Percentiles rank a stretch among this genome's conserved stretches.
These are phyloP conservation scores for Lactarius pseudohatsudake DNA, from an alignment of 768 basidiomycete genomes.

Conservation along the genomic window DNA sequence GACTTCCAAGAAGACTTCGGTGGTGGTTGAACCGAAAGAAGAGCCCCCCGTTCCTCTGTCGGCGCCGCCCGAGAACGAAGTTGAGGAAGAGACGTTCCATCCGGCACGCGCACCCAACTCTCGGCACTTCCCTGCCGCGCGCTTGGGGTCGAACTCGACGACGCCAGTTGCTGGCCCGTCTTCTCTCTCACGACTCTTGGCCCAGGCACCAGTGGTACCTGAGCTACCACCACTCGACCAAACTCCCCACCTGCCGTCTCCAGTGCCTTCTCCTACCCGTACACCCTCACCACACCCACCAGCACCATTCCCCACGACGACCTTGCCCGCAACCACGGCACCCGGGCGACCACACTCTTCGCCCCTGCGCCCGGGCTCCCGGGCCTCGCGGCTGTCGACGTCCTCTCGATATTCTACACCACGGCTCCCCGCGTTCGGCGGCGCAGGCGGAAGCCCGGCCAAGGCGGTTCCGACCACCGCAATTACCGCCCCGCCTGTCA, in stretches of 20 bases:
- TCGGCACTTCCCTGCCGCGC: constrained; percentile 57
- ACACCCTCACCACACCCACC: constrained; percentile 35
- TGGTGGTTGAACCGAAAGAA: constrained; percentile 39
- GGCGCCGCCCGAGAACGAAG: constrained; percentile 66
- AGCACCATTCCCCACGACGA: constrained; percentile 8
- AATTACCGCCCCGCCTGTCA: constrained; percentile 42
- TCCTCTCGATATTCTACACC: constrained; percentile 67
- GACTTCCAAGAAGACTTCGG: constrained; percentile 50
- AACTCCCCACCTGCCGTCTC: constrained; percentile 17
- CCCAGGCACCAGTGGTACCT: constrained; percentile 57
- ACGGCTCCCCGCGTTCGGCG: constrained; percentile 60
- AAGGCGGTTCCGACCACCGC: constrained; percentile 53
- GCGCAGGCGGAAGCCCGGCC: constrained; percentile 62
- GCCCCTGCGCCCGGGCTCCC: constrained; percentile 69
- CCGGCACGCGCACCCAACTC: constrained; percentile 65
- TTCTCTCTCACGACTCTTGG: constrained; percentile 74
- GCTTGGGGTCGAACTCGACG: constrained; percentile 66
- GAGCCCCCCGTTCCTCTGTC: constrained; percentile 49
- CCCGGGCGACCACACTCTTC: constrained; percentile 23
- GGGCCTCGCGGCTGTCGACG: constrained; percentile 66
- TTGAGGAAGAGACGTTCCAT: constrained; percentile 72
- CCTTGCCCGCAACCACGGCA: constrained; percentile 2
- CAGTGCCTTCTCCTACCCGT: constrained; percentile 28
- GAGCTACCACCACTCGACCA: constrained; percentile 36
- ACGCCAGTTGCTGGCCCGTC: constrained; percentile 72